Evolutionary conservation across 2,329 filamentous ascomycete species (phyloP).

Genomic region (Iodosphaeria phyllophila): DNA sequence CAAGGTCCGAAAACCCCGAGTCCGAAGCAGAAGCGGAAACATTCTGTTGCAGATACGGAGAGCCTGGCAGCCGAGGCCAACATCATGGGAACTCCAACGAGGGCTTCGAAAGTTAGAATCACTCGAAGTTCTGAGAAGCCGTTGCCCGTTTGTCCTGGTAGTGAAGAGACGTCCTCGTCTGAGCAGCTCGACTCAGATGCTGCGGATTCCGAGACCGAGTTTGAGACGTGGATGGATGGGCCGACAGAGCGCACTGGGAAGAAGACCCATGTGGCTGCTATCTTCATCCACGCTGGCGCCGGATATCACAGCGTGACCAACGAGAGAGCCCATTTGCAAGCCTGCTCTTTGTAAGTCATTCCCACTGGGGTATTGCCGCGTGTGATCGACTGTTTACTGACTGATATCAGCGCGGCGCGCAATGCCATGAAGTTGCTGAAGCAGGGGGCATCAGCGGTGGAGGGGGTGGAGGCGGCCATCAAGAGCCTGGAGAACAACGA

Average conservation of each 20-base stretch:
- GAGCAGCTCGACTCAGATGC: too few relatives aligned
- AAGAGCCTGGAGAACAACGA: conserved; percentile 80
- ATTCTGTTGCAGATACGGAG: too few relatives aligned
- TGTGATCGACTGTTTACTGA: conserved; percentile 1
- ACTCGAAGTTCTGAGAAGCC: too few relatives aligned
- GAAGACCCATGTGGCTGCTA: conserved; percentile 31
- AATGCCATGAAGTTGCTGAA: conserved; percentile 67
- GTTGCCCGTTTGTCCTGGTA: conserved; percentile 1
- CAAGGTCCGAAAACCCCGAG: too few relatives aligned
- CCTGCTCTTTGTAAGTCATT: conserved; percentile 75
- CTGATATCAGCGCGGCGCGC: conserved; percentile 50
- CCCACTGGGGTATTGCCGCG: neutral
- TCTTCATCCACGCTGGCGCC: conserved; percentile 90
- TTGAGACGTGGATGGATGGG: conserved; percentile 16
- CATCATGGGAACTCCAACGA: too few relatives aligned
- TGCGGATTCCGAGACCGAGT: neutral
- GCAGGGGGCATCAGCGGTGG: conserved; percentile 60
- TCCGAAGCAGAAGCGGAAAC: too few relatives aligned
- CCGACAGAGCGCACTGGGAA: conserved; percentile 20
- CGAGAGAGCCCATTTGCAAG: conserved; percentile 65
- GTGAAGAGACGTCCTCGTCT: neutral
- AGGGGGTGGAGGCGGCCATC: conserved; percentile 81
- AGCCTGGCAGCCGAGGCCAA: too few relatives aligned
- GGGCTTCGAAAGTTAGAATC: too few relatives aligned
- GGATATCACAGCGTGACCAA: conserved; percentile 84